Evolutionary conservation across 192 early-diverging fungal species (phyloP).

Genomic region (Coemansia sp.): DNA sequence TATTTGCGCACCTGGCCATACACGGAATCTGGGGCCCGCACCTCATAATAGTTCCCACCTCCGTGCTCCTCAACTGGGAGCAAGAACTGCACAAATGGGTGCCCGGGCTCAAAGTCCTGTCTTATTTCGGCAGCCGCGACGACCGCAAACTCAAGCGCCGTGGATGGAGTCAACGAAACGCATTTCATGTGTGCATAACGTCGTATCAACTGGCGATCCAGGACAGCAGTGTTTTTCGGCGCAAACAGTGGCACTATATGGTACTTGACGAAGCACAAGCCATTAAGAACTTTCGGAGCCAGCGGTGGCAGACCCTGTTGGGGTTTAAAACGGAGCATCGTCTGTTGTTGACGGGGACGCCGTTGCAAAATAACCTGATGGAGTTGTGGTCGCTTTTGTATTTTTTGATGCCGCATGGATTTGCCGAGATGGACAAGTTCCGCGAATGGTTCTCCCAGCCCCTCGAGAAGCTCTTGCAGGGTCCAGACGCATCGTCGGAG

Average conservation of each 20-base stretch:
- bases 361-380: constrained; percentile 95
- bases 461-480: not conserved
- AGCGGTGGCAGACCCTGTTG: constrained; percentile 88
- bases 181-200: constrained; percentile 93
- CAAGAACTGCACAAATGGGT: constrained; percentile 90
- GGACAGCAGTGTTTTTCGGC: constrained; percentile 80
- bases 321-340: constrained; percentile 83
- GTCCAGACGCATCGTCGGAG: constrained; percentile 1
- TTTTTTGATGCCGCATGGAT: constrained; percentile 95
- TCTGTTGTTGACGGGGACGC: constrained; percentile 92
- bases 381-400: constrained; percentile 99
- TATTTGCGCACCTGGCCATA: constrained; percentile 90
- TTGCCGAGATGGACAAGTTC: constrained; percentile 90
- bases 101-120: constrained; percentile 80
- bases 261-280: constrained; percentile 81
- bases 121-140: constrained; percentile 86
- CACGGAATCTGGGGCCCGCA: constrained; percentile 80
- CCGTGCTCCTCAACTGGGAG: constrained; percentile 95
- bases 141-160: constrained; percentile 61
- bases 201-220: constrained; percentile 95
- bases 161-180: constrained; percentile 49
- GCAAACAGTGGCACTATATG: constrained; percentile 74
- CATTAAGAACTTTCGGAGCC: constrained; percentile 91
- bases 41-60: constrained; percentile 94
- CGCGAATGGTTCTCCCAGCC: constrained; percentile 82